Evolutionary conservation across 2,329 filamentous ascomycete genomes (phyloP), one percentile per base, ranked within the genome.

Genomic region (Fusarium sp.): DNA sequence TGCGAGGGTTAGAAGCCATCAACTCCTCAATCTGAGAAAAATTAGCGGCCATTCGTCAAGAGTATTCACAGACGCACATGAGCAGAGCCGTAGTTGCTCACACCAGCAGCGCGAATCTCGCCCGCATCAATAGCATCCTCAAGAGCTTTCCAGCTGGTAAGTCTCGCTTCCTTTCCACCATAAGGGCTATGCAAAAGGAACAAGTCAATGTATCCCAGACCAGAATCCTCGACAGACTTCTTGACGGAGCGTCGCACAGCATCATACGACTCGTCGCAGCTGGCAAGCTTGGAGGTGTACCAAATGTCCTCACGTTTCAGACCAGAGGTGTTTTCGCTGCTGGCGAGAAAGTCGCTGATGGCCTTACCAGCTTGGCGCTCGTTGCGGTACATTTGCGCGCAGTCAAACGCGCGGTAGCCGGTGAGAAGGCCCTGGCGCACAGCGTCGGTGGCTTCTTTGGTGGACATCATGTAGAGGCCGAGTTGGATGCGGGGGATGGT

Each of bases 161-260:
- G 77, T 6, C 93, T 84, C 9, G 88, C 89, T 71, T 86, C 79
- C 73, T 84, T 89, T 2, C 93, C 92, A 7, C 93, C 92, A 71
- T 93, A 93, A 0, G 93, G 93, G 47, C 89, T 92, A 75, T 96
- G 93, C 57, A 96, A 82, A 13, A 97, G 82, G 77, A 95, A 94
- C 44, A 96, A 78, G 74, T 96, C 93, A 57, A 95, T 88, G 77
- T 94, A 94, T 1, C 88, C 91, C 31, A 94, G 80, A 0, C 89
- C 91, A 24, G 88, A 89, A 57, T 86, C 85, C 46, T 88, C 84
- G 6, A 94, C 83, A 31, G 88, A 91, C 75, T 87, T 77, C 65
- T 84, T 87, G 67, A 96, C 92, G 0, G 91, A 89, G 63, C 81
- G 82, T 50, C 90, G 86, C 24, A 92, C 92, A 5, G 83, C 81